phyloP scores from a whole-genome alignment of 345 rosid genomes.

The Populus pruinosa region DNA sequence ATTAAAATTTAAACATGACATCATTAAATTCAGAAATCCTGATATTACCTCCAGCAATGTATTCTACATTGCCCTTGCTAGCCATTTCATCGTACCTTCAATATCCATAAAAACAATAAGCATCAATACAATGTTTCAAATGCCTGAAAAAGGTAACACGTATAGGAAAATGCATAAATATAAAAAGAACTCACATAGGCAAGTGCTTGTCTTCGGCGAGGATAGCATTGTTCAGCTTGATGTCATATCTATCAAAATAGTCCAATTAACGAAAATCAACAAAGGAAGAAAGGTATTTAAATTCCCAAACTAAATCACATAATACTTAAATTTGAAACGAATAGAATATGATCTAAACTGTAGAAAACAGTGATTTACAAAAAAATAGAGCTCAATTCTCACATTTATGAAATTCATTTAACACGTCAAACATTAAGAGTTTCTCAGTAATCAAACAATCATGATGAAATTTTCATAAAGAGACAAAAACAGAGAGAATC shows the following conservation, averaged over 20 bases:
- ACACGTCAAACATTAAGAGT: not conserved
- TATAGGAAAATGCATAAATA: not conserved
- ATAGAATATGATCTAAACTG: not conserved
- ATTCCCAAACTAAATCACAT: not conserved
- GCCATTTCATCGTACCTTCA: constrained; percentile 62
- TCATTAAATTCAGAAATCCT: not conserved
- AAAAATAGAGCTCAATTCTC: not conserved
- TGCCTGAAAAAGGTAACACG: no score
- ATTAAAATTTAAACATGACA: not conserved
- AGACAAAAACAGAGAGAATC: not conserved
- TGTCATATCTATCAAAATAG: constrained; percentile 53
- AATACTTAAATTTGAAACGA: not conserved
- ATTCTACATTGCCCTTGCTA: constrained; percentile 45
- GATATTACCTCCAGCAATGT: constrained; percentile 66
- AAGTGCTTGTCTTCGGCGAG: constrained; percentile 93
- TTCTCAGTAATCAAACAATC: not conserved
- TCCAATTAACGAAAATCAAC: not conserved
- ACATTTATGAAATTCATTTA: not conserved
- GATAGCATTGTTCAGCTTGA: constrained; percentile 87
- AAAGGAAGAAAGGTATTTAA: not conserved
- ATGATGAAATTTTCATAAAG: not conserved
- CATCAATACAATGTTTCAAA: not conserved
- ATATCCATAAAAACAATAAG: not conserved
- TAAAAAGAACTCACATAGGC: constrained; percentile 59
- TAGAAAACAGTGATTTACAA: not conserved